A percentile compares a stretch with the other conserved stretches of the same genome.
phyloP scores from a whole-genome alignment of 2,329 filamentous ascomycete species.

The Gaeumannomyces sp. region DNA sequence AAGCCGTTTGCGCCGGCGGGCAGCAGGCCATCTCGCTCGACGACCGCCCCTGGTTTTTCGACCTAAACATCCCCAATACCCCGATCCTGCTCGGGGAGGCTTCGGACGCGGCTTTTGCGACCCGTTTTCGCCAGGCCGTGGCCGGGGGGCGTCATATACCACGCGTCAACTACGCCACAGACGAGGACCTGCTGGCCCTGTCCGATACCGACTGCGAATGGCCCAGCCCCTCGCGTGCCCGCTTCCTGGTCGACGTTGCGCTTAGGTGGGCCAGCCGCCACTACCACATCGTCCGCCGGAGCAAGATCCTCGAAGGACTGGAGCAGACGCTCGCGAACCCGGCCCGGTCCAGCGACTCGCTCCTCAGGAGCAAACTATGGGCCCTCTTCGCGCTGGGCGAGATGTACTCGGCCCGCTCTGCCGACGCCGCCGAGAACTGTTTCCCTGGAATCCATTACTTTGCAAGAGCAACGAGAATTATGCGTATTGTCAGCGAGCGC shows the following conservation, averaged over 20 bases:
- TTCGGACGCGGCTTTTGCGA: slow-evolving; percentile 7
- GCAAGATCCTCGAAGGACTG: slow-evolving; percentile 9
- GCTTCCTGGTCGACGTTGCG: slow-evolving; percentile 8
- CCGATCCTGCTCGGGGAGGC: slow-evolving; percentile 9
- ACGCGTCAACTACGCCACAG: slow-evolving; percentile 6
- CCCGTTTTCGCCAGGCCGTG: slow-evolving; percentile 8
- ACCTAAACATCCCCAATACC: background rate
- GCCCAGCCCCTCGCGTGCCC: slow-evolving; percentile 6
- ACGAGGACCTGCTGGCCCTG: slow-evolving; percentile 7
- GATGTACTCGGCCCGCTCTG: slow-evolving; percentile 10
- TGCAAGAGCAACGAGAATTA: slow-evolving; percentile 1
- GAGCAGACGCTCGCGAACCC: slow-evolving; percentile 3
- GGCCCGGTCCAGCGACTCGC: slow-evolving; percentile 2
- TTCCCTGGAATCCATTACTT: slow-evolving; percentile 12
- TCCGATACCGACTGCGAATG: slow-evolving; percentile 6
- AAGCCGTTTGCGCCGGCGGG: background rate
- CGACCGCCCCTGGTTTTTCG: slow-evolving; percentile 9
- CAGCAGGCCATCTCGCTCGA: slow-evolving; percentile 3
- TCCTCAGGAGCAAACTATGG: slow-evolving; percentile 11
- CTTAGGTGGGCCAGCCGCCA: slow-evolving; percentile 1
- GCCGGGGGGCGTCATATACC: slow-evolving; percentile 6
- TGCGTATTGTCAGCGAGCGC: slow-evolving; percentile 8
- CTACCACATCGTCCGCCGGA: slow-evolving; percentile 10
- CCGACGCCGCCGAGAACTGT: background rate
- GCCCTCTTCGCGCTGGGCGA: slow-evolving; percentile 12